phyloP scores from a whole-genome alignment of 2,329 filamentous ascomycete genomes.

The Paramyrothecium roridum region DNA sequence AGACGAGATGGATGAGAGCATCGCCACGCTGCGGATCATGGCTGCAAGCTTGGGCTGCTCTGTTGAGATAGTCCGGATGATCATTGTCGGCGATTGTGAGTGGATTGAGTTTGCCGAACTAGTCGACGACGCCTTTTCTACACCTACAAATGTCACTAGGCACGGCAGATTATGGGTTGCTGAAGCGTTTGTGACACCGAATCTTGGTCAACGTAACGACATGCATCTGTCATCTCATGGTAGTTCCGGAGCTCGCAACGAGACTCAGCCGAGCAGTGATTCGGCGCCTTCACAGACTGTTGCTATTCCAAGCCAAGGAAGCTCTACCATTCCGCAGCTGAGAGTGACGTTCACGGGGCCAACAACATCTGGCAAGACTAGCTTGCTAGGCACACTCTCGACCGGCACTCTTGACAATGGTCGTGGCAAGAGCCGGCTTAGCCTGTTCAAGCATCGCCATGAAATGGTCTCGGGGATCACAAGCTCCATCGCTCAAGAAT shows the following conservation, averaged over 20 bases:
- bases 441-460: constrained; percentile 86
- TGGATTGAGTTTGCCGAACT: constrained; percentile 50
- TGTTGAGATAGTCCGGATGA: constrained; percentile 76
- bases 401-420: constrained; percentile 90
- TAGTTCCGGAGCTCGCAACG: neutral
- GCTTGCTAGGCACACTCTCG: constrained; percentile 80
- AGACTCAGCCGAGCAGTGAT: constrained; percentile 1
- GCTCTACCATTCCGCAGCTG: constrained; percentile 67
- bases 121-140: constrained; percentile 19
- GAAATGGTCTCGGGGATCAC: constrained; percentile 90
- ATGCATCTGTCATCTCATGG: constrained; percentile 1
- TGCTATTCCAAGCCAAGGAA: constrained; percentile 34
- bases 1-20: constrained; percentile 89
- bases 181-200: constrained; percentile 83
- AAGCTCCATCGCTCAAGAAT: constrained; percentile 89
- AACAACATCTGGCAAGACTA: constrained; percentile 90
- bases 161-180: constrained; percentile 74
- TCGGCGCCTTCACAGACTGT: constrained; percentile 7
- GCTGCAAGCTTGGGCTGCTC: constrained; percentile 86
- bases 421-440: constrained; percentile 82
- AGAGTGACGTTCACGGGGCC: constrained; percentile 85
- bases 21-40: constrained; percentile 84
- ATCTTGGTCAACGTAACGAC: constrained; percentile 42
- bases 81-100: constrained; percentile 82
- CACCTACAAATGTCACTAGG: constrained; percentile 16